Evolutionary conservation across 2,329 filamentous ascomycete genomes (phyloP).

Genomic region (Ascochyta koolunga): DNA sequence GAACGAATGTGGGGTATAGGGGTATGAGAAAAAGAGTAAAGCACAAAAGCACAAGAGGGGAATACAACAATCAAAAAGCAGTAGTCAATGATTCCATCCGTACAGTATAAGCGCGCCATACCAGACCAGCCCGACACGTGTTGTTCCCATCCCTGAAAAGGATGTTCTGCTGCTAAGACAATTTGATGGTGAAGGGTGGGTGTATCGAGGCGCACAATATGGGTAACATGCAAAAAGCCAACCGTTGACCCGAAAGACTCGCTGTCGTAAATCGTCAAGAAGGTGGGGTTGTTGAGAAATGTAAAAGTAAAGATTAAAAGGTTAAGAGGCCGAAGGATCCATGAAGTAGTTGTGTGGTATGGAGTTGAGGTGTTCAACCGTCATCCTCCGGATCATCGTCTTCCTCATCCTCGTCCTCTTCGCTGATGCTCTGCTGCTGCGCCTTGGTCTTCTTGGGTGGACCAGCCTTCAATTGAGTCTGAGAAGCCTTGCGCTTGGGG

Average conservation of each 20-base stretch:
- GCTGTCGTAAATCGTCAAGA: constrained; percentile 48
- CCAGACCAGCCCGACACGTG: constrained; percentile 9
- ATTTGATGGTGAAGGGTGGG: constrained; percentile 37
- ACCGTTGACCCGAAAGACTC: constrained; percentile 40
- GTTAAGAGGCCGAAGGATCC: constrained; percentile 20
- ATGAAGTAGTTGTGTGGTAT: constrained; percentile 1
- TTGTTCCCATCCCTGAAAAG: constrained; percentile 19
- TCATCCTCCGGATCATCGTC: constrained; percentile 59
- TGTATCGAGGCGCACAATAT: constrained; percentile 32
- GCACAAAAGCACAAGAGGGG: constrained; percentile 6
- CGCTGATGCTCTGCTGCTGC: constrained; percentile 54
- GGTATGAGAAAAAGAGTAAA: constrained; percentile 17
- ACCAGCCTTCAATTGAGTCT: constrained; percentile 38
- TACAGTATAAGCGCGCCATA: constrained; percentile 10
- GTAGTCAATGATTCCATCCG: constrained; percentile 12
- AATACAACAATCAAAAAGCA: constrained; percentile 17
- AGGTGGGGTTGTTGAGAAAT: constrained; percentile 30
- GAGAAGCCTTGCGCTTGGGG: constrained; percentile 43
- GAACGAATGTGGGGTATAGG: constrained; percentile 23
- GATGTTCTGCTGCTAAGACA: constrained; percentile 35
- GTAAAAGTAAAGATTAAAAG: constrained; percentile 29
- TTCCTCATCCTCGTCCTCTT: constrained; percentile 60
- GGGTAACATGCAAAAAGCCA: constrained; percentile 41
- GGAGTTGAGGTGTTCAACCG: constrained; percentile 26
- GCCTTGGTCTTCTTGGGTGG: constrained; percentile 59